Base-by-base conservation (phyloP, 306 rosid species). In the Vigna mungo region DNA sequence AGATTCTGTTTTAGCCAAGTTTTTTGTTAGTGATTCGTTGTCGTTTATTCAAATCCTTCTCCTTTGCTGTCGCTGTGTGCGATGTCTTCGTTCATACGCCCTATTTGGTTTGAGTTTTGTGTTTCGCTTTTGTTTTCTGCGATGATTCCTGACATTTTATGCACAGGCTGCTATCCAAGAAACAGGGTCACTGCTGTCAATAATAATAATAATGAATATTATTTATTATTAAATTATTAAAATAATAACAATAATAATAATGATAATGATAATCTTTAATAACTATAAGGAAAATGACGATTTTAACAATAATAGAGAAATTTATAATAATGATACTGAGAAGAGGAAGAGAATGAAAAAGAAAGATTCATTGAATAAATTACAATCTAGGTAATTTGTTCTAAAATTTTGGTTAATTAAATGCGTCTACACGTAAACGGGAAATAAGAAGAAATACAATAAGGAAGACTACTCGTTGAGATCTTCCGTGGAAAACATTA, bases 81-180 rank as follows among this genome's bases (percentile, higher is more conserved):
- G 1, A 41, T 67, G 39, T 15, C 54, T 47, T 47, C 68, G 54
- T 47, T 47, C 68, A 3, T 16, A 13, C 39, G 30, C 12, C 8
- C 12, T 54, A 18, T 15, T 44, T 60, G 2, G 39, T 74, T 49
- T 53, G 44, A 64, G 12, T 20, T 48, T 16, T 27, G 46, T 41
- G 11, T 14, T 20, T 47, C 34, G 17, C 12, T 36, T 9, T 56
- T 2, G 11, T 20, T 58, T 72, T 36, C 25, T 39, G 6, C 18
- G 17, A 14, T 66, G 8, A 10, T 13, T 60, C 67, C 79, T 65
- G 43, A 55, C 71, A 17, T 53, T 82, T 80, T 44, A 34, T 44
- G 60, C 6, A 76, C 46, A 51, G 61, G 25, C 74, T 41, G 58
- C 49, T 53, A 14, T 69, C 12, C 81, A 30, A 62, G 75, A 74